Evolutionary conservation across 768 basidiomycete genomes (phyloP).

Genomic region (Amanita pseudoporphyria): DNA sequence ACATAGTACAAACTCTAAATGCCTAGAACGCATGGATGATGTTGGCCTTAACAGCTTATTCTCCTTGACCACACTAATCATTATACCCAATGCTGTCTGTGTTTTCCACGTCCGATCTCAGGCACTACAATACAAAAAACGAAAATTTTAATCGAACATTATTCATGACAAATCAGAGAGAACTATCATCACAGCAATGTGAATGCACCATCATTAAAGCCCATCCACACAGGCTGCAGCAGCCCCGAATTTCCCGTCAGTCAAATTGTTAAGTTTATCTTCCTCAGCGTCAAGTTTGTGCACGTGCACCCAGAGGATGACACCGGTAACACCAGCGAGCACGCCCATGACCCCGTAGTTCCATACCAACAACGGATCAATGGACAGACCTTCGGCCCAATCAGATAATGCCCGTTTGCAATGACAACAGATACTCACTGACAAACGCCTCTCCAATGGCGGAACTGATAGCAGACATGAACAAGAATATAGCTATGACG

Average conservation of each 20-base stretch:
- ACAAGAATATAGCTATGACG: conserved; percentile 64
- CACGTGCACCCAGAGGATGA: conserved; percentile 45
- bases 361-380: conserved; percentile 68
- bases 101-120: too few species aligned
- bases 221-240: too few species aligned
- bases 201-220: background rate
- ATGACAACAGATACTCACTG: conserved; percentile 28
- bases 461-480: conserved; percentile 47
- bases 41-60: too few species aligned
- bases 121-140: too few species aligned
- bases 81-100: too few species aligned
- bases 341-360: conserved; percentile 57
- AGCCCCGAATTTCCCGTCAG: conserved; percentile 9
- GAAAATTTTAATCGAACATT: too few species aligned
- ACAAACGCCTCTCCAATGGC: conserved; percentile 68
- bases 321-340: conserved; percentile 41
- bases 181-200: background rate
- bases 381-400: conserved; percentile 39
- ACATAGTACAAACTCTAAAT: too few species aligned
- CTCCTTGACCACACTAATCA: too few species aligned
- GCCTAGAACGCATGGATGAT: background rate
- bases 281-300: conserved; percentile 52
- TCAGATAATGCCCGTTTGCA: conserved; percentile 1
- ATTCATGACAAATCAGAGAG: too few species aligned
- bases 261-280: conserved; percentile 49